These are phyloP conservation scores for Mesembryanthemum crystallinum DNA, from an alignment of 148 eudicot genomes.

Conservation along the genomic window DNA sequence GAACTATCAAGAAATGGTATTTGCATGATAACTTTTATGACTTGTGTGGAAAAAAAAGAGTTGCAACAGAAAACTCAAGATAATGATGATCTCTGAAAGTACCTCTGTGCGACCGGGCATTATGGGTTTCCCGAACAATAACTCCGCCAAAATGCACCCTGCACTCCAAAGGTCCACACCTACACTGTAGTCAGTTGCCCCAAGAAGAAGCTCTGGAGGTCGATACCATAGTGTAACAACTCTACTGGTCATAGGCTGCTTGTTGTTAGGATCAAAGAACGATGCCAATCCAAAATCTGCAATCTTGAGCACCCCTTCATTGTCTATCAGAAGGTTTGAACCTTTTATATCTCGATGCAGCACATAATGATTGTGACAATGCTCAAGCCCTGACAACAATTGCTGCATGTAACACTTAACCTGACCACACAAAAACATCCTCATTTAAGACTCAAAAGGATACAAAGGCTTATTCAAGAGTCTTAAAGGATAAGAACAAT, in stretches of 20 bases:
- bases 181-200: slow-evolving; percentile 79
- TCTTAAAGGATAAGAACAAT: neutral
- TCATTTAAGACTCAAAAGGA: neutral
- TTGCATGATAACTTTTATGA: neutral
- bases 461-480: neutral
- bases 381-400: slow-evolving; percentile 81
- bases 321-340: slow-evolving; percentile 76
- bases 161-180: slow-evolving; percentile 91
- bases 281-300: slow-evolving; percentile 92
- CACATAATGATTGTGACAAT: slow-evolving; percentile 70
- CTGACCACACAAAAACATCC: slow-evolving; percentile 27
- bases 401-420: slow-evolving; percentile 86
- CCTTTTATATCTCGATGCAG: slow-evolving; percentile 88
- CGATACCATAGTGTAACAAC: slow-evolving; percentile 91
- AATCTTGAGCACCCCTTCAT: slow-evolving; percentile 67
- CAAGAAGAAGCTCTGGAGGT: slow-evolving; percentile 88
- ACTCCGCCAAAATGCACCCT: slow-evolving; percentile 81
- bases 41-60: neutral
- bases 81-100: slow-evolving; percentile 6
- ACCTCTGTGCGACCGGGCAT: slow-evolving; percentile 97
- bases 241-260: slow-evolving; percentile 83
- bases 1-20: neutral
- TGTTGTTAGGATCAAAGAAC: slow-evolving; percentile 66
- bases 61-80: neutral
- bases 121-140: slow-evolving; percentile 79